phyloP scores from a whole-genome alignment of 1,284 basidiomycete genomes.

The Meripilus lineatus region DNA sequence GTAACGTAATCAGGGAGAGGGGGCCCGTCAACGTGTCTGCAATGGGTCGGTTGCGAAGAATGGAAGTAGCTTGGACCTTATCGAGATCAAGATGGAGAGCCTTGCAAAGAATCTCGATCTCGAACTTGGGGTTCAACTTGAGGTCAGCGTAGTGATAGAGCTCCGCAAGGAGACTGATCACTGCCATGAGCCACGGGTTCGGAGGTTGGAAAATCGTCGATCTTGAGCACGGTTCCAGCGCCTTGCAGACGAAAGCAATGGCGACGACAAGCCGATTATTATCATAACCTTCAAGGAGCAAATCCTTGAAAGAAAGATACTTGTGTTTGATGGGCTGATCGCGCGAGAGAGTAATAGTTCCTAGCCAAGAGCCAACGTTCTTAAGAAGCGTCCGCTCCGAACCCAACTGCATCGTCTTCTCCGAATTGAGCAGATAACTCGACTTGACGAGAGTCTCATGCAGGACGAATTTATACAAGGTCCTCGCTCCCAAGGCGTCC shows the following conservation, averaged over 20 bases:
- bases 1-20: slow-evolving; percentile 66
- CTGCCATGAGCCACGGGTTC: slow-evolving; percentile 98
- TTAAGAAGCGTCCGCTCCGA: slow-evolving; percentile 88
- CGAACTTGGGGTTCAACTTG: slow-evolving; percentile 97
- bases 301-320: slow-evolving; percentile 94
- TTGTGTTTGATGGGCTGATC: slow-evolving; percentile 92
- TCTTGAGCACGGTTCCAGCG: slow-evolving; percentile 85
- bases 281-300: slow-evolving; percentile 94
- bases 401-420: slow-evolving; percentile 82
- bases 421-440: slow-evolving; percentile 83
- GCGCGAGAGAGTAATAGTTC: slow-evolving; percentile 87
- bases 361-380: slow-evolving; percentile 95
- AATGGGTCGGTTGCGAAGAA: slow-evolving; percentile 70
- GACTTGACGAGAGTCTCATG: slow-evolving; percentile 94
- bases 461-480: slow-evolving; percentile 73
- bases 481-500: slow-evolving; percentile 70
- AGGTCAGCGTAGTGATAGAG: slow-evolving; percentile 96
- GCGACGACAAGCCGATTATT: slow-evolving; percentile 89
- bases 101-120: slow-evolving; percentile 98
- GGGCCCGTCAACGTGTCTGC: slow-evolving; percentile 48
- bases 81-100: slow-evolving; percentile 87
- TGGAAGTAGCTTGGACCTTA: slow-evolving; percentile 78
- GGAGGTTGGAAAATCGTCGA: slow-evolving; percentile 93
- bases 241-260: slow-evolving; percentile 98
- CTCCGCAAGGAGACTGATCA: slow-evolving; percentile 89